phyloP scores from a whole-genome alignment of 441 rosid species.

The Populus hybrid region DNA sequence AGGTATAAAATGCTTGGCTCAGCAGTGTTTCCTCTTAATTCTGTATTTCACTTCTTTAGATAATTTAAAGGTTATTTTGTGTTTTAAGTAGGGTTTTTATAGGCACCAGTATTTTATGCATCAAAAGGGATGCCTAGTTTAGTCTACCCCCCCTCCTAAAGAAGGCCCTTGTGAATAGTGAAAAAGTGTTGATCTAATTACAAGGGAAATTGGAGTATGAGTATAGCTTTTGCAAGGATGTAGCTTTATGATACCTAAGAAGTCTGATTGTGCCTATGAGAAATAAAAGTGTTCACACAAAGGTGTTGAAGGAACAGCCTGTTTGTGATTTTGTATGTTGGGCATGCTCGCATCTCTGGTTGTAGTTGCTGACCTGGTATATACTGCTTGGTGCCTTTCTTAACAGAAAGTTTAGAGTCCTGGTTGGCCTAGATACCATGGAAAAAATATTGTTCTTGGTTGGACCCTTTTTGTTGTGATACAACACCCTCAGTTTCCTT shows the following conservation, averaged over 20 bases:
- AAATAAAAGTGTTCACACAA: background rate
- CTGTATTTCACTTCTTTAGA: background rate
- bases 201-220: background rate
- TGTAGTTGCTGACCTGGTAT: background rate
- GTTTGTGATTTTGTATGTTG: background rate
- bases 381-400: background rate
- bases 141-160: background rate
- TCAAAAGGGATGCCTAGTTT: background rate
- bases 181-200: background rate
- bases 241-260: background rate
- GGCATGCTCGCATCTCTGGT: background rate
- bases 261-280: background rate
- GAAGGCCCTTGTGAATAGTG: background rate
- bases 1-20: conserved; percentile 27
- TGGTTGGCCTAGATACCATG: background rate
- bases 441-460: too few species aligned
- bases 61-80: too few species aligned
- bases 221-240: background rate
- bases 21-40: background rate
- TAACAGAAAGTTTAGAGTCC: background rate
- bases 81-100: too few species aligned
- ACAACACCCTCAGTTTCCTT: too few species aligned
- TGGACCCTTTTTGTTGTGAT: too few species aligned
- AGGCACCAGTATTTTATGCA: background rate
- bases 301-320: background rate